Evolutionary conservation across 164 flowering plant genomes (phyloP).

Genomic region (Aristolochia californica): DNA sequence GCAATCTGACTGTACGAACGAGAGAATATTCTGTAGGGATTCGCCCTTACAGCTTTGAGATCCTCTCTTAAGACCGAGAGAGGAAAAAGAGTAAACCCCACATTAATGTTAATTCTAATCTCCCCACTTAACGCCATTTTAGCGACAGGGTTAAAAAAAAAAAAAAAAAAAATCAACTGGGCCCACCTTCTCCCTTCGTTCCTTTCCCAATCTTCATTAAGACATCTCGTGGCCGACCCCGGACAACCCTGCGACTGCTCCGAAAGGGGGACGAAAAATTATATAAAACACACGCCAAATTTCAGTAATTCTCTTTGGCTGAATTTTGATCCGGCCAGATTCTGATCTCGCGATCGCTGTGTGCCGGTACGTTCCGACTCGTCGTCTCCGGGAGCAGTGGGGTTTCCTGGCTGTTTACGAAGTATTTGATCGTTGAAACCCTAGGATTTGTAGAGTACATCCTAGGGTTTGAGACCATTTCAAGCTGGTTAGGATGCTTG

Average conservation of each 20-base stretch:
- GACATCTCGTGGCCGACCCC: neutral
- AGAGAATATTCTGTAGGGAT: too few relatives aligned
- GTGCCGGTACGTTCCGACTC: neutral
- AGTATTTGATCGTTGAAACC: neutral
- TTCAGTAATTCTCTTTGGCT: neutral
- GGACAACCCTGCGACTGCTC: slow-evolving; percentile 1
- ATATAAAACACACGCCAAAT: neutral
- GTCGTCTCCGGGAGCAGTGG: neutral
- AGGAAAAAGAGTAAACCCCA: too few relatives aligned
- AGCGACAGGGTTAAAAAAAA: neutral
- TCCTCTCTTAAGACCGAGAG: too few relatives aligned
- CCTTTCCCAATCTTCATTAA: neutral
- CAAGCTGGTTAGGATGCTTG: neutral
- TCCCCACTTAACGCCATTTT: too few relatives aligned
- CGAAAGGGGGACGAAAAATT: neutral
- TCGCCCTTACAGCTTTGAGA: too few relatives aligned
- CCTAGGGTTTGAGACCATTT: neutral
- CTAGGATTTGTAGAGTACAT: neutral
- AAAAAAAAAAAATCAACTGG: neutral
- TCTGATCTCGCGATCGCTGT: neutral
- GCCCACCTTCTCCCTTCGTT: neutral
- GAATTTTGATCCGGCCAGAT: neutral
- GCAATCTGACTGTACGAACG: too few relatives aligned
- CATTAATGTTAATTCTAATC: too few relatives aligned
- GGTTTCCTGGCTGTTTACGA: neutral